These are phyloP conservation scores for Ophiostoma quercus DNA, from an alignment of 2,329 filamentous ascomycete species.

Conservation along the genomic window DNA sequence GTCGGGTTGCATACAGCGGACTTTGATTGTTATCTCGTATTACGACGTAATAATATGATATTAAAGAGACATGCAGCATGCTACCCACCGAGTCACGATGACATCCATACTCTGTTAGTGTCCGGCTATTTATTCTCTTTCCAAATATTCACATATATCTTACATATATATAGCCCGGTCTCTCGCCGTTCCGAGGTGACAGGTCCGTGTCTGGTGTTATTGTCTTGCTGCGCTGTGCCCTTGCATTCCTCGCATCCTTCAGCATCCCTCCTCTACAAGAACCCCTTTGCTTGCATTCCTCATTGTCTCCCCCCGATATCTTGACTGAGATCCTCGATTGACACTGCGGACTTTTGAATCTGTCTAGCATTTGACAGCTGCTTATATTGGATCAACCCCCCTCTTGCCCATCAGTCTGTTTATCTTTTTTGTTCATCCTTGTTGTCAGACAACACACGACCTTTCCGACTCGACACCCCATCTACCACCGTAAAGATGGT, in stretches of 20 bases:
- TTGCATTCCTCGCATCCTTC: slow-evolving; percentile 4
- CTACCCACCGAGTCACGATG: not conserved
- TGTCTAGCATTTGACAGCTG: not conserved
- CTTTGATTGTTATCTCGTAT: not conserved
- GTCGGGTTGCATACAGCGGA: slow-evolving; percentile 3
- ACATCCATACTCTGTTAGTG: too few species aligned
- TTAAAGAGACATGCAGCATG: not conserved
- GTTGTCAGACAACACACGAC: not conserved
- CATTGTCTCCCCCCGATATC: not conserved
- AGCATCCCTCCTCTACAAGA: not conserved
- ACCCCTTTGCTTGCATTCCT: not conserved
- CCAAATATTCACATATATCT: not conserved
- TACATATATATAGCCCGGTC: not conserved
- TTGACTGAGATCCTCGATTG: not conserved
- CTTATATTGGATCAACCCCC: not conserved
- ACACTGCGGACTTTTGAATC: not conserved
- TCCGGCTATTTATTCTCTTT: too few species aligned
- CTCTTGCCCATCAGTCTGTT: not conserved
- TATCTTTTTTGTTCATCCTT: not conserved
- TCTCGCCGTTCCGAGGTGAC: not conserved
- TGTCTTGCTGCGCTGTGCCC: not conserved
- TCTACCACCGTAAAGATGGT: slow-evolving; percentile 14
- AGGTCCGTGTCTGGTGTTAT: not conserved
- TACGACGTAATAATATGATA: not conserved
- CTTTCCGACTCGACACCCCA: not conserved